Conservation (phyloP, 768 basidiomycete genomes). For the Boletus vinaceobasis region DNA sequence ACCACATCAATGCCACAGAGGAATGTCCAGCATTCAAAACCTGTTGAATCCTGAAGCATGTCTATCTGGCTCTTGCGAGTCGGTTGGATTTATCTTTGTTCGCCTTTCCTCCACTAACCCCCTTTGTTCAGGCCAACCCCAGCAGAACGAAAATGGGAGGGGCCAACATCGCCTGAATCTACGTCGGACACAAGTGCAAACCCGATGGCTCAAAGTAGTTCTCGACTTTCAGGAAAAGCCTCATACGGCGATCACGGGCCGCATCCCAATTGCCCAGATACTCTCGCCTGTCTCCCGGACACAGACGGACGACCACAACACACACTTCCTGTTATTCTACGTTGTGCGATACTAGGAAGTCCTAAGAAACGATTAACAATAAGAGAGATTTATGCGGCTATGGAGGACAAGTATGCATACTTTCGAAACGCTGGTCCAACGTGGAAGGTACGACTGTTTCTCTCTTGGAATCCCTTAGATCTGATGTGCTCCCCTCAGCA, state of each 20-base stretch:
- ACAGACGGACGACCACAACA: constrained; percentile 78
- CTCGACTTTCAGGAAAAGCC: constrained; percentile 22
- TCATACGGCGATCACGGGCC: constrained; percentile 46
- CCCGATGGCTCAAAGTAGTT: constrained; percentile 20
- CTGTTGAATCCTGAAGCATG: constrained; percentile 54
- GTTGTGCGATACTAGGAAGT: constrained; percentile 80
- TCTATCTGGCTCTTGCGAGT: constrained; percentile 42
- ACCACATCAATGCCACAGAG: constrained; percentile 21
- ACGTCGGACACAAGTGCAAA: constrained; percentile 33
- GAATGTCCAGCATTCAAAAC: constrained; percentile 55
- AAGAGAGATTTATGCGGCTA: constrained; percentile 80
- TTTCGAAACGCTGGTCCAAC: constrained; percentile 78
- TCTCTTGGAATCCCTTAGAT: neutral
- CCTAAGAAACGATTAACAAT: constrained; percentile 74
- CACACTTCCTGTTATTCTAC: constrained; percentile 79
- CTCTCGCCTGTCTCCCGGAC: constrained; percentile 73
- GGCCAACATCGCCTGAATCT: constrained; percentile 33
- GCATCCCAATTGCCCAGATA: constrained; percentile 79
- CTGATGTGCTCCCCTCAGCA: constrained; percentile 46
- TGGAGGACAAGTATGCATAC: constrained; percentile 82
- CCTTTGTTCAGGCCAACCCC: constrained; percentile 29
- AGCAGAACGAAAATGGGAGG: constrained; percentile 24
- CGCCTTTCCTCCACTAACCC: constrained; percentile 14
- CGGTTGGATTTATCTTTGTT: constrained; percentile 19
- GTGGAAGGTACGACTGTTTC: constrained; percentile 64